These are phyloP conservation scores for Termitomyces titanicus DNA, from an alignment of 768 basidiomycete species.

Conservation along the genomic window DNA sequence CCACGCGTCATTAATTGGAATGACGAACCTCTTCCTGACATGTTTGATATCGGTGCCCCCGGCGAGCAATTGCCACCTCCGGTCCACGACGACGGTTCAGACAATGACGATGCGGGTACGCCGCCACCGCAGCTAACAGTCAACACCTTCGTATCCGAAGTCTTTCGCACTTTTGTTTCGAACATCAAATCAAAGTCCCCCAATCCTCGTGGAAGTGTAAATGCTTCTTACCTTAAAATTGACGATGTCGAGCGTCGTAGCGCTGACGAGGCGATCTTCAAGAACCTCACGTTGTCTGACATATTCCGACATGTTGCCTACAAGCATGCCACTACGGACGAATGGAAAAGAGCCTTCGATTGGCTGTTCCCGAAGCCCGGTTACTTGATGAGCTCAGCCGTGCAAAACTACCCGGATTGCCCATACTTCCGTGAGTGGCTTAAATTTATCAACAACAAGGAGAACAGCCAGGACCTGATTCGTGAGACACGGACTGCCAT, in stretches of 20 bases:
- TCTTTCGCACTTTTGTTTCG: constrained; percentile 1
- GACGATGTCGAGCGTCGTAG: not conserved
- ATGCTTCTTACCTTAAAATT: constrained; percentile 6
- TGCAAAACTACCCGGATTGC: not conserved
- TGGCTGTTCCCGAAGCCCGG: not conserved
- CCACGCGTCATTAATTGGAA: not conserved
- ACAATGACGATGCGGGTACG: not conserved
- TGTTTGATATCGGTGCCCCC: not conserved
- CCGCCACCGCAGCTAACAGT: not conserved
- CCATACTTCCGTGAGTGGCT: not conserved
- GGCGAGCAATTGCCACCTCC: not conserved
- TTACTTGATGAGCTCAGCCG: accelerated
- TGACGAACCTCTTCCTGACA: not conserved
- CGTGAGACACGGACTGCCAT: not conserved
- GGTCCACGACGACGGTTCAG: not conserved
- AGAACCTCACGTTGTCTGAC: not conserved
- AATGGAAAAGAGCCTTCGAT: not conserved
- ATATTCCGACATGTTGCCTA: not conserved
- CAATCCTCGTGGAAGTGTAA: not conserved
- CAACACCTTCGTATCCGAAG: not conserved
- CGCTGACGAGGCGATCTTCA: not conserved
- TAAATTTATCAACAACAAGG: not conserved
- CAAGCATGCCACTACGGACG: not conserved
- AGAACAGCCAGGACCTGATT: accelerated
- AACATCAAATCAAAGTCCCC: constrained; percentile 2